phyloP scores from a whole-genome alignment of 768 basidiomycete species.

The Naganishia vishniacii region DNA sequence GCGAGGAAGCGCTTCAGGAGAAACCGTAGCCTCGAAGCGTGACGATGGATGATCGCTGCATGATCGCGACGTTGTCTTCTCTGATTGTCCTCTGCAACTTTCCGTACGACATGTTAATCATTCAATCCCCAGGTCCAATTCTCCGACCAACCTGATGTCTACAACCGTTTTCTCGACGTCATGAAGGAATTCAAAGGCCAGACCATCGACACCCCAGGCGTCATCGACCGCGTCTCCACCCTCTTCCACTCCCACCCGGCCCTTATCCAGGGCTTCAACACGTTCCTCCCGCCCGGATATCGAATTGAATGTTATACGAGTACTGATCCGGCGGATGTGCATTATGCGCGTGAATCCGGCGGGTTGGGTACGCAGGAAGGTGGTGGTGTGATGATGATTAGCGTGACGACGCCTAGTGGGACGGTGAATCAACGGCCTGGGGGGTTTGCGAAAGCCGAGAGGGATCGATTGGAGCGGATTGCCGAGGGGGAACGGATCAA shows the following conservation, averaged over 20 bases:
- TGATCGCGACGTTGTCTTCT: too few species aligned
- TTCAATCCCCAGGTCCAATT: conserved; percentile 59
- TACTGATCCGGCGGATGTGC: conserved; percentile 27
- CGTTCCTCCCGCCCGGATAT: conserved; percentile 89
- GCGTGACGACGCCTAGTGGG: conserved; percentile 45
- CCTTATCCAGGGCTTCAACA: conserved; percentile 97
- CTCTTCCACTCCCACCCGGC: conserved; percentile 83
- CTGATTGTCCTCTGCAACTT: too few species aligned
- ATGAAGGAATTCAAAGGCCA: conserved; percentile 99
- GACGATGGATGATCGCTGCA: too few species aligned
- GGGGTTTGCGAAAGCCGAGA: conserved; percentile 37
- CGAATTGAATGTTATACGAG: conserved; percentile 63
- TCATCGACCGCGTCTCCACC: conserved; percentile 88
- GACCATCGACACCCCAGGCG: conserved; percentile 89
- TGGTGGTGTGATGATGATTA: conserved; percentile 36
- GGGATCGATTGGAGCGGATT: conserved; percentile 36
- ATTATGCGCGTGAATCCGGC: conserved; percentile 16
- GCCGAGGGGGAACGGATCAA: conserved; percentile 21
- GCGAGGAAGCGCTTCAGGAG: too few species aligned
- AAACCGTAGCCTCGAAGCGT: too few species aligned
- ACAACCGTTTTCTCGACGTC: conserved; percentile 89
- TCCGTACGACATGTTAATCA: too few species aligned
- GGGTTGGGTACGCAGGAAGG: conserved; percentile 38
- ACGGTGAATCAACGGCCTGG: conserved; percentile 46
- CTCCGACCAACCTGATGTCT: conserved; percentile 81